A percentile compares a stretch with the other conserved stretches of the same genome.
Conservation (phyloP, 1,284 basidiomycete genomes). For the Tylopilus sp. region DNA sequence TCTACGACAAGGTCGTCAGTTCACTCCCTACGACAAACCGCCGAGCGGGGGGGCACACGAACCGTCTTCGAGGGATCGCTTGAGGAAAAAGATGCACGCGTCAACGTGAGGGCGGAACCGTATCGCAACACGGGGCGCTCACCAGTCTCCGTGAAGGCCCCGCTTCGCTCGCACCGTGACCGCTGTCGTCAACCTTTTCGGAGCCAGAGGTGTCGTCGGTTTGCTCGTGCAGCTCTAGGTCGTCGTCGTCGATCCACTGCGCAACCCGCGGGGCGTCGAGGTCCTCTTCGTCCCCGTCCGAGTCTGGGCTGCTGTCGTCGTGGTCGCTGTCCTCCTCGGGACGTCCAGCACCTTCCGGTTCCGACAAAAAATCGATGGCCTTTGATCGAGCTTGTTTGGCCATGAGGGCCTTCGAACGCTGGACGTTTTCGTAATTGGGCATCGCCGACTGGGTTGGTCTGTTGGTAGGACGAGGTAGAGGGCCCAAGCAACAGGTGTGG, state of each 20-base stretch:
- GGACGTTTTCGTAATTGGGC: neutral
- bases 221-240: slow-evolving; percentile 30
- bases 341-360: slow-evolving; percentile 1
- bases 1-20: slow-evolving; percentile 35
- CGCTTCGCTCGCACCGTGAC: slow-evolving; percentile 14
- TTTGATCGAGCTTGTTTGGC: slow-evolving; percentile 16
- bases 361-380: slow-evolving; percentile 19
- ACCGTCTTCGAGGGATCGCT: slow-evolving; percentile 30
- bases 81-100: slow-evolving; percentile 31
- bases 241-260: slow-evolving; percentile 57
- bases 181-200: slow-evolving; percentile 16
- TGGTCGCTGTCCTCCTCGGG: neutral
- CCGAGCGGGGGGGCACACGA: neutral
- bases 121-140: slow-evolving; percentile 1
- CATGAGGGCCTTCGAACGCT: slow-evolving; percentile 2
- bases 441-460: neutral
- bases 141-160: slow-evolving; percentile 32
- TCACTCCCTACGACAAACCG: slow-evolving; percentile 1
- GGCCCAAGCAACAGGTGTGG: too few species aligned
- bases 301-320: neutral
- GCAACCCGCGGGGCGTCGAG: slow-evolving; percentile 48
- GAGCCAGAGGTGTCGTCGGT: slow-evolving; percentile 22
- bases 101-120: slow-evolving; percentile 11
- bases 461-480: slow-evolving; percentile 2
- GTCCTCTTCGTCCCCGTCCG: slow-evolving; percentile 27